Conservation (phyloP, 2,329 filamentous ascomycete genomes). For the Aureobasidium sp. region DNA sequence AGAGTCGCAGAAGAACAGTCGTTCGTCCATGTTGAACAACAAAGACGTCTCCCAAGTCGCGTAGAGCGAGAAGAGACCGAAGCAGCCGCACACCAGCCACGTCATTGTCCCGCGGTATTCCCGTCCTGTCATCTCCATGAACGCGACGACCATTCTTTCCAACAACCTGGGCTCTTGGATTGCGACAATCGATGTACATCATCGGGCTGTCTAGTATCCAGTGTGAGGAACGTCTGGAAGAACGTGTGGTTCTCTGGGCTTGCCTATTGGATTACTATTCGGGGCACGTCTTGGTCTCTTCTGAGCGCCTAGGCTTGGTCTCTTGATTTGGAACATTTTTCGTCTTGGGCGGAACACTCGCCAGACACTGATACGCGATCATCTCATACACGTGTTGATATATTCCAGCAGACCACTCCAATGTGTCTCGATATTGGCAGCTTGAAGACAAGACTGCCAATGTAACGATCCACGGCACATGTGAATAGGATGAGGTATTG, state of each 20-base stretch:
- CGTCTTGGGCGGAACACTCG: not conserved
- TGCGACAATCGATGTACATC: not conserved
- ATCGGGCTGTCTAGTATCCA: not conserved
- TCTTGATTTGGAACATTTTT: not conserved
- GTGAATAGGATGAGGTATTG: not conserved
- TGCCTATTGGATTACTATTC: not conserved
- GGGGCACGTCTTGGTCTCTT: not conserved
- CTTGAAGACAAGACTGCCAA: not conserved
- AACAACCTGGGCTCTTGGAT: not conserved
- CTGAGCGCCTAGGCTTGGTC: conserved; percentile 1
- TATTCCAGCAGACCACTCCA: not conserved
- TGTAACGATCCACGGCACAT: not conserved
- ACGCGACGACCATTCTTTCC: not conserved
- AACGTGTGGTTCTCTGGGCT: not conserved
- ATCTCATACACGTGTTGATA: not conserved
- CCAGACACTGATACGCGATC: not conserved
- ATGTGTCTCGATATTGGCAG: not conserved
- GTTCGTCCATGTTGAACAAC: not conserved
- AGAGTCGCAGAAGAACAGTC: not conserved
- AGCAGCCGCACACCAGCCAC: not conserved
- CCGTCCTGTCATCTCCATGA: not conserved
- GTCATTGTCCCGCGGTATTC: not conserved
- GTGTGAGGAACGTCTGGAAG: not conserved
- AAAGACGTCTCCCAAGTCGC: not conserved
- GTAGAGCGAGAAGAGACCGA: not conserved